phyloP scores from a whole-genome alignment of 208 protist genomes.

The Trypanosoma conorhini region DNA sequence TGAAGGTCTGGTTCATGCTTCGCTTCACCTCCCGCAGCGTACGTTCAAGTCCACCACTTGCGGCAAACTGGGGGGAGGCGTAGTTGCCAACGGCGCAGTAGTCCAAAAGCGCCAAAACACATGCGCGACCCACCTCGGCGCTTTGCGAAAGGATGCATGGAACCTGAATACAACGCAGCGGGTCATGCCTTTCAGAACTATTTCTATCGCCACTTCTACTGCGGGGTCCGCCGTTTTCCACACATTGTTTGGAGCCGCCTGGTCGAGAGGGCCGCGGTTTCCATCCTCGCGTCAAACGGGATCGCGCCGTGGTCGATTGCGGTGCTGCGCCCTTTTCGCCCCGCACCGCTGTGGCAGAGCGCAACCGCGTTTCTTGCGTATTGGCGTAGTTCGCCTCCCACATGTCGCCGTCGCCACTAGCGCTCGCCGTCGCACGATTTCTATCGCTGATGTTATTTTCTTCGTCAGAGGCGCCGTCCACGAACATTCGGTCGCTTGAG shows the following conservation, averaged over 20 bases:
- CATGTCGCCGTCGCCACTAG: not conserved
- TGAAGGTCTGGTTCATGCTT: conserved; percentile 24
- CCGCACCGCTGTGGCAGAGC: not conserved
- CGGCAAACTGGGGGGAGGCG: conserved; percentile 39
- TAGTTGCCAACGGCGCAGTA: conserved; percentile 60
- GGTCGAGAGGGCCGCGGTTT: not conserved
- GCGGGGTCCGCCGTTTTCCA: not conserved
- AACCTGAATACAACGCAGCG: conserved; percentile 33
- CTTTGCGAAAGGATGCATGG: conserved; percentile 74
- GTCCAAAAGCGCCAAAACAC: conserved; percentile 70
- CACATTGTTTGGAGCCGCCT: not conserved
- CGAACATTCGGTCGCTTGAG: conserved; percentile 63
- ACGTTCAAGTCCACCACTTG: conserved; percentile 63
- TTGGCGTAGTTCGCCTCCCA: conserved; percentile 25
- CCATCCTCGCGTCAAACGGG: not conserved
- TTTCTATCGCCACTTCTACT: not conserved
- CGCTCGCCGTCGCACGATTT: not conserved
- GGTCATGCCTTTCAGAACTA: not conserved
- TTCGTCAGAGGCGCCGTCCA: conserved; percentile 35
- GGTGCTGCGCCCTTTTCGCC: not conserved
- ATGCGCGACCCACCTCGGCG: conserved; percentile 64
- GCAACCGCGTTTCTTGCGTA: not conserved
- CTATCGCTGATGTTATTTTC: not conserved
- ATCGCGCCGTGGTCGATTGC: not conserved
- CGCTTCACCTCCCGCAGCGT: conserved; percentile 72